phyloP scores from a whole-genome alignment of 2,329 filamentous ascomycete genomes.

The Fusarium bactridioides region DNA sequence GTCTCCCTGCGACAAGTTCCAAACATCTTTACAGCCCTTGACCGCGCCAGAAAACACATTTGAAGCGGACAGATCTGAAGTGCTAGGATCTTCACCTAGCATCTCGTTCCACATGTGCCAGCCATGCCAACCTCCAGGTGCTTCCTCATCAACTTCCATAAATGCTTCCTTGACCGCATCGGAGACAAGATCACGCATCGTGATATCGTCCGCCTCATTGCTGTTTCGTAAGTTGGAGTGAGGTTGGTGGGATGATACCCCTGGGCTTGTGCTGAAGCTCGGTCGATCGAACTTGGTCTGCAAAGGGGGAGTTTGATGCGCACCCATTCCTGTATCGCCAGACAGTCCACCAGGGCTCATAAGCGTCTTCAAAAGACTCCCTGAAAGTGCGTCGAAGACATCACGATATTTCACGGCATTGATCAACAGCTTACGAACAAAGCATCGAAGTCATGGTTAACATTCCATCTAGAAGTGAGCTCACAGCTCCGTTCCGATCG shows the following conservation, averaged over 20 bases:
- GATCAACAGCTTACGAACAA: background rate
- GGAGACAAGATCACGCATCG: background rate
- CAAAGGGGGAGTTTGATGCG: background rate
- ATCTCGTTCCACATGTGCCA: background rate
- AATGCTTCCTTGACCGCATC: background rate
- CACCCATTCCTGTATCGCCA: background rate
- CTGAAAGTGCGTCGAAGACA: background rate
- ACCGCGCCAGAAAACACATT: background rate
- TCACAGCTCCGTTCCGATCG: background rate
- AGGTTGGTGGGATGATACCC: background rate
- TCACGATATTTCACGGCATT: background rate
- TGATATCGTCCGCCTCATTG: background rate
- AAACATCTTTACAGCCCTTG: background rate
- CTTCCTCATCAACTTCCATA: background rate
- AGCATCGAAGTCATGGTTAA: background rate
- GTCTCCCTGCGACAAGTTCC: background rate
- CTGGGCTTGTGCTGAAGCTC: background rate
- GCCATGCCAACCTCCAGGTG: background rate
- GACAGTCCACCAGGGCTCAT: background rate
- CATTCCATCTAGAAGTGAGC: background rate
- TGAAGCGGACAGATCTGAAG: background rate
- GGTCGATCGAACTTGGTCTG: background rate
- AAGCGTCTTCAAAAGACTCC: background rate
- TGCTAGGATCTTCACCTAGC: background rate
- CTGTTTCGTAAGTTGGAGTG: fast-evolving